Evolutionary conservation across 139 green algal species (phyloP).

Genomic region (Chlamydomonas sphaeroides): DNA sequence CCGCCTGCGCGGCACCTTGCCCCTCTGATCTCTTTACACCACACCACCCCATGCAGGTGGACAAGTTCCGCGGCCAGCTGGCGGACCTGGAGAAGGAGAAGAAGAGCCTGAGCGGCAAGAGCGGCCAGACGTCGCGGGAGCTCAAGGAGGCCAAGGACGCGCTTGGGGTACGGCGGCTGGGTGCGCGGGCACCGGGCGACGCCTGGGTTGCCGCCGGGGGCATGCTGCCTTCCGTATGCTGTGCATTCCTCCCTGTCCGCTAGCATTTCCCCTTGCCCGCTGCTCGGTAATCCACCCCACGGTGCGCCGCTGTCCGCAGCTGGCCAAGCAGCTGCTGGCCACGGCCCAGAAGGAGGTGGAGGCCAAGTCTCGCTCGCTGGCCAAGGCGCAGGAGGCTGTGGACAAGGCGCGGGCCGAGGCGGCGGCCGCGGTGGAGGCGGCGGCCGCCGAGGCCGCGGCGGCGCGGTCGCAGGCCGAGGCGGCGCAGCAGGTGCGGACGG

Average conservation of each 20-base stretch:
- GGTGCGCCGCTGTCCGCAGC: neutral
- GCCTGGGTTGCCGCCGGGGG: no score
- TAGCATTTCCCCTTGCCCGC: no score
- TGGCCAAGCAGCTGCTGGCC: conserved; percentile 29
- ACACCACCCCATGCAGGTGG: conserved; percentile 8
- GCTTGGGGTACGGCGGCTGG: neutral
- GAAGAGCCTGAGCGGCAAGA: conserved; percentile 26
- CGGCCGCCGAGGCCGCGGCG: neutral
- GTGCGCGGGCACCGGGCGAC: no score
- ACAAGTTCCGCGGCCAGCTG: conserved; percentile 38
- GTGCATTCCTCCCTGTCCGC: no score
- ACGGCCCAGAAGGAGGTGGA: neutral
- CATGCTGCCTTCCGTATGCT: no score
- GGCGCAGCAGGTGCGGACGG: no score
- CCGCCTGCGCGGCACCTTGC: no score
- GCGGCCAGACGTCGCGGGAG: conserved; percentile 19
- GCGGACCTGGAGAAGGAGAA: conserved; percentile 21
- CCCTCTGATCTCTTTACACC: no score
- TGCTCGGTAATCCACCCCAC: no score
- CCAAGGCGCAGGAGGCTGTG: neutral
- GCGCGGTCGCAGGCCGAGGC: neutral
- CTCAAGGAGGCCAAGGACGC: conserved; percentile 25
- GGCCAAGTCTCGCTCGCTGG: neutral
- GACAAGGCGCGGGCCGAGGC: neutral
- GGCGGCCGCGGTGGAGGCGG: neutral